Evolutionary conservation across 768 basidiomycete genomes (phyloP).

Genomic region (Sistotremastrum niveocremeum): DNA sequence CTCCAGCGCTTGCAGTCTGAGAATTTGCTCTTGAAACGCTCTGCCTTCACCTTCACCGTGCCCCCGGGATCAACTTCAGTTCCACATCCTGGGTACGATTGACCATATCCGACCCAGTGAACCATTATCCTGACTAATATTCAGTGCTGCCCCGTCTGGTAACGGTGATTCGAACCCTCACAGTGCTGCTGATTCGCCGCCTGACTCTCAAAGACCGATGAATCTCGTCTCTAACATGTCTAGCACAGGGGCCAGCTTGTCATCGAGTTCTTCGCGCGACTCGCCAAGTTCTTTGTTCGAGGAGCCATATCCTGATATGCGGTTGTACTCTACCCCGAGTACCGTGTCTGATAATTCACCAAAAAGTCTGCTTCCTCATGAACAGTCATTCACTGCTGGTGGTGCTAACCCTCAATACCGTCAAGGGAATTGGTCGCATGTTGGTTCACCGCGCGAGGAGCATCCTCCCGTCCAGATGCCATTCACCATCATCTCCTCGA

Average conservation of each 20-base stretch:
- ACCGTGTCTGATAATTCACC: too few relatives aligned
- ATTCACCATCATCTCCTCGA: slow-evolving; percentile 72
- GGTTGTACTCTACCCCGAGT: too few relatives aligned
- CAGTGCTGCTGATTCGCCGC: not conserved
- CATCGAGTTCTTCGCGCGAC: too few relatives aligned
- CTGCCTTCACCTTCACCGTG: slow-evolving; percentile 73
- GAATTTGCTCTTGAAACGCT: slow-evolving; percentile 69
- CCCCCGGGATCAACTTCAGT: slow-evolving; percentile 18
- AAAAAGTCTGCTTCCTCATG: not conserved
- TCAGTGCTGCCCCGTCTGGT: slow-evolving; percentile 1
- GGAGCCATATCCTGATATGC: too few relatives aligned
- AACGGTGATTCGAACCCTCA: not conserved
- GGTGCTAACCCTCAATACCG: not conserved
- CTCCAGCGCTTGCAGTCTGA: slow-evolving; percentile 76
- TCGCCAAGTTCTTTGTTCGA: too few relatives aligned
- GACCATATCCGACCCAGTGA: slow-evolving; percentile 5
- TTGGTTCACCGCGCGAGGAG: slow-evolving; percentile 34
- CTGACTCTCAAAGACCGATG: not conserved
- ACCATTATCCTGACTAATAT: slow-evolving; percentile 7
- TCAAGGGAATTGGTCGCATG: slow-evolving; percentile 15
- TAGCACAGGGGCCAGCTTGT: too few relatives aligned
- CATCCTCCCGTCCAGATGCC: slow-evolving; percentile 29
- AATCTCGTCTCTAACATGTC: too few relatives aligned
- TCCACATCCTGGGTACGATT: slow-evolving; percentile 10
- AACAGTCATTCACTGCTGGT: not conserved